Base-by-base conservation (phyloP, 352 stramenopile species). In the Pythium scleroteichum region DNA sequence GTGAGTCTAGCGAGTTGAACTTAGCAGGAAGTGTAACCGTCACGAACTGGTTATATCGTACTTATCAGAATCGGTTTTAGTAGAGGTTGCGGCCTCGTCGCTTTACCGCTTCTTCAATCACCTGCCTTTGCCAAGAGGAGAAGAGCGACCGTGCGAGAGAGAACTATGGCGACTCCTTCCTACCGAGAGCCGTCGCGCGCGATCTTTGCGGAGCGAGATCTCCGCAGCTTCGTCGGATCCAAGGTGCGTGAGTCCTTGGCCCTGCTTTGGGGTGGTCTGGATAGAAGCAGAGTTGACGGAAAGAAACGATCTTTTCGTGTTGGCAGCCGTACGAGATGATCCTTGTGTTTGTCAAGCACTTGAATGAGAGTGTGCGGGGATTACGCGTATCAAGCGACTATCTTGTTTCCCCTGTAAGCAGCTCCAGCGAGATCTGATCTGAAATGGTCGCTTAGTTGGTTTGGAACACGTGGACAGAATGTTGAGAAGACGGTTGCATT, bases 341-440 rank as follows among this genome's bases (percentile, higher is more conserved):
- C 26, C 53, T 94, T 17, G 64, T 90, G 48, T 93, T 93, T 48
- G 78, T 93, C 27, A 91, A 91, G 69, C 76, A 89, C 41, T 41
- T 93, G 42, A 94, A 91, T 68, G 78, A 92, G 53, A 92, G 81
- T 62, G 76, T 94, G 6, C 85, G 83, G 44, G 80, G 83, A 6
- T 72, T 73, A 17, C 61, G 51, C 20, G 79, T 90, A 56, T 87
- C 78, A 24, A 80, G 75, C 68, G 78, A 85, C 12, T 85, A 82
- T 46, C 41, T 73, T 55, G 77, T 91, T 27, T 94, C 85, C 26
- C 52, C 75, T 44, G 85, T 94, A 66, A 58, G 29, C 29, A 35
- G 5, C 5, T 35, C 10, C 5, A 10, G 29, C 10, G n/a, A n/a
- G n/a, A n/a, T n/a, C n/a, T n/a, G n/a, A n/a, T n/a, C n/a, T n/a